Evolutionary conservation across 139 green algal genomes (phyloP).

Genomic region (Volvox reticuliferus): DNA sequence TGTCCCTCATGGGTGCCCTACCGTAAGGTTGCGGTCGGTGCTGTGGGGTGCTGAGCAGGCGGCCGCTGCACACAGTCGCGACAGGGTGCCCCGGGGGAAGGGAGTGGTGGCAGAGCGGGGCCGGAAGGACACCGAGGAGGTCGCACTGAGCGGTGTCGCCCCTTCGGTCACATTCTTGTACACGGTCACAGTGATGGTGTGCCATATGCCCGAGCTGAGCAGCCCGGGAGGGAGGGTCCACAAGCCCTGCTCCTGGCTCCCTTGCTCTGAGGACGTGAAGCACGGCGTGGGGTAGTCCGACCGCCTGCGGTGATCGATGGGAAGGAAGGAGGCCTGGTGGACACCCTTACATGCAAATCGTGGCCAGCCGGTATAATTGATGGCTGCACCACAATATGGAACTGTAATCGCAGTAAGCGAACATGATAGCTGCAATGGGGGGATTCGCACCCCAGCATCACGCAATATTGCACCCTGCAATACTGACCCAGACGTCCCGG

Average conservation of each 20-base stretch:
- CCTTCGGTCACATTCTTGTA: not conserved
- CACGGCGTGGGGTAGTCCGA: conserved; percentile 39
- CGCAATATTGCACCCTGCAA: too few species aligned
- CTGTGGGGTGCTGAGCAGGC: conserved; percentile 17
- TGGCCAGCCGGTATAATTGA: too few species aligned
- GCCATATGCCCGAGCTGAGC: not conserved
- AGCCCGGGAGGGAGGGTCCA: conserved; percentile 7
- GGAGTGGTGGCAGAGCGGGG: not conserved
- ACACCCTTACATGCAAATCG: too few species aligned
- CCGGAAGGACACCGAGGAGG: conserved; percentile 2
- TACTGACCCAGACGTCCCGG: too few species aligned
- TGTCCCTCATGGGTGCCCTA: not conserved
- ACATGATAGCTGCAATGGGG: too few species aligned
- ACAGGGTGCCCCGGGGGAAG: conserved; percentile 11
- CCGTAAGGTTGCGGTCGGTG: conserved; percentile 7
- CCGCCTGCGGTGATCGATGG: not conserved
- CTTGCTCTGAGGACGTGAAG: conserved; percentile 1
- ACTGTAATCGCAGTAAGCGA: too few species aligned
- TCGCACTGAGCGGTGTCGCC: not conserved
- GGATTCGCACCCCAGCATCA: too few species aligned
- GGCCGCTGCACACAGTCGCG: not conserved
- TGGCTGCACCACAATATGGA: too few species aligned
- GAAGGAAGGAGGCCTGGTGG: not conserved
- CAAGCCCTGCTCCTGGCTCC: not conserved
- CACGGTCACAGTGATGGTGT: conserved; percentile 34